These are phyloP conservation scores for Clavariopsis aquatica DNA, from an alignment of 495 filamentous ascomycete species.

Conservation along the genomic window DNA sequence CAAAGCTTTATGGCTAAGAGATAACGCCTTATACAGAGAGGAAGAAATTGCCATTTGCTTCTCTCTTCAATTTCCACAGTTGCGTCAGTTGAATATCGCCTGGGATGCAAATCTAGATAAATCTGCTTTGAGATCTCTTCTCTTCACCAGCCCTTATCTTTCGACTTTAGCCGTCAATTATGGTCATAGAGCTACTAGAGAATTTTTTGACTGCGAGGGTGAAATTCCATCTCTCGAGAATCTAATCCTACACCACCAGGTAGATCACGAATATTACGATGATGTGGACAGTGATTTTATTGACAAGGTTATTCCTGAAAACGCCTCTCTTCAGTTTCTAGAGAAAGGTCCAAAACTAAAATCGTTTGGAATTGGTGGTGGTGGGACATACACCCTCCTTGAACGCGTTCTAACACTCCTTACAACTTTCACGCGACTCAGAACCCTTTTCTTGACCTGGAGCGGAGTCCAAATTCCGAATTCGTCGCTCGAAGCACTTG, in stretches of 20 bases:
- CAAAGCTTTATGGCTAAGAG: neutral
- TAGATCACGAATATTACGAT: neutral
- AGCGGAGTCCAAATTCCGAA: neutral
- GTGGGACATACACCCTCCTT: neutral
- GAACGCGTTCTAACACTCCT: neutral
- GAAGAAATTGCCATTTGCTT: neutral
- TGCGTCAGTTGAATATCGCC: neutral
- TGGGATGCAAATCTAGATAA: neutral
- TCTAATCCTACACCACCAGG: neutral
- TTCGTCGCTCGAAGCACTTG: neutral
- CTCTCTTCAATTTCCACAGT: slow-evolving; percentile 2
- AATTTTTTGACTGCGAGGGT: neutral
- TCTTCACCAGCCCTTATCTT: neutral
- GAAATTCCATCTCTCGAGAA: neutral
- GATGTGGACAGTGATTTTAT: no score
- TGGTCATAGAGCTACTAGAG: neutral
- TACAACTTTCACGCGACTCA: neutral
- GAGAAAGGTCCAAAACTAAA: neutral
- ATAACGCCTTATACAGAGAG: neutral
- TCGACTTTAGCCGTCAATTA: neutral
- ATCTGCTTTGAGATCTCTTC: neutral
- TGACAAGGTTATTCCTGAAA: neutral
- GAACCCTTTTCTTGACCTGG: neutral
- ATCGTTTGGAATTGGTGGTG: neutral
- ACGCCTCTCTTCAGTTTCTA: neutral